Percentiles rank a stretch among this genome's conserved stretches.
Conservation (phyloP, 2,329 filamentous ascomycete species). For the Ramularia endophylla region DNA sequence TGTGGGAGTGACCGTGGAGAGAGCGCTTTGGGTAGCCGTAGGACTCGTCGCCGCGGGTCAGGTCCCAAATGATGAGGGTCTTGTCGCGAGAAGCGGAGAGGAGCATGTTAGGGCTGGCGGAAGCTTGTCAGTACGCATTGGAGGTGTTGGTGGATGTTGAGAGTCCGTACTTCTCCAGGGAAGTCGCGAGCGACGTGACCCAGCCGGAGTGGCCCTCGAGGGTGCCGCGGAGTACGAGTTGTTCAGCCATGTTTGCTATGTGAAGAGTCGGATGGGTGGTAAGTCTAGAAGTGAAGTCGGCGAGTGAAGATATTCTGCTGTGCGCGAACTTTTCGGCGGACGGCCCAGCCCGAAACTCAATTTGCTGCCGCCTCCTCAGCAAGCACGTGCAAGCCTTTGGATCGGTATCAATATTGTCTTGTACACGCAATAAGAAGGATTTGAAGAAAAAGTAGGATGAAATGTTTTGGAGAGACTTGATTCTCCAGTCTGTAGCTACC, state of each 20-base stretch:
- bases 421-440: too few species aligned
- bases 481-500: too few species aligned
- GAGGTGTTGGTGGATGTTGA: constrained; percentile 37
- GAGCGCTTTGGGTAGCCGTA: constrained; percentile 99
- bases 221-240: constrained; percentile 40
- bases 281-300: too few species aligned
- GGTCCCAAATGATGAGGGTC: constrained; percentile 99
- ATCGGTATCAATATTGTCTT: too few species aligned
- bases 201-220: constrained; percentile 91
- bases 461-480: too few species aligned
- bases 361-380: too few species aligned
- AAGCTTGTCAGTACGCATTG: constrained; percentile 5
- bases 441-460: too few species aligned
- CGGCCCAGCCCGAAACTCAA: too few species aligned
- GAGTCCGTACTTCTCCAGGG: constrained; percentile 77
- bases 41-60: constrained; percentile 95
- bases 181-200: constrained; percentile 98
- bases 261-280: background rate
- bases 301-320: too few species aligned
- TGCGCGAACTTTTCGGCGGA: too few species aligned
- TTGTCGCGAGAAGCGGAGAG: constrained; percentile 97
- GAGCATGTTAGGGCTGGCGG: constrained; percentile 91
- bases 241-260: constrained; percentile 32
- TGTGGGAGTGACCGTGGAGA: constrained; percentile 98
- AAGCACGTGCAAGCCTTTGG: too few species aligned